Conservation (phyloP, 1,284 basidiomycete species). For the Irpex sp. region DNA sequence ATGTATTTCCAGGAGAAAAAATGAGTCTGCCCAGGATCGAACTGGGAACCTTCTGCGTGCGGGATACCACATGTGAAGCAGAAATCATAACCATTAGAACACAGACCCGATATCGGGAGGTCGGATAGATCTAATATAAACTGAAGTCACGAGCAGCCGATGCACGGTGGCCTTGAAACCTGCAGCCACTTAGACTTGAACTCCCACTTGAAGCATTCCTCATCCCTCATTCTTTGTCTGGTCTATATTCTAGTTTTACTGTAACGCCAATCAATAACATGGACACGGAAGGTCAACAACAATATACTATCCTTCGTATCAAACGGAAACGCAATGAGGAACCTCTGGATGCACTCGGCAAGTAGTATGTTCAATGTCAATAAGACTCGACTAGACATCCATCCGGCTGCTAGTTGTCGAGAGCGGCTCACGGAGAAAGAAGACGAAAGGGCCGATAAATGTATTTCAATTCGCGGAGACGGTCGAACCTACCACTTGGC, state of each 20-base stretch:
- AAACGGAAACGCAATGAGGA: slow-evolving; percentile 78
- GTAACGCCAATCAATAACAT: not conserved
- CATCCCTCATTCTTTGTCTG: no score
- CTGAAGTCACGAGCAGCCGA: no score
- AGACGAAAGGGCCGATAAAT: slow-evolving; percentile 47
- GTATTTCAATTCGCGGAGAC: slow-evolving; percentile 78
- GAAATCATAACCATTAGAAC: slow-evolving; percentile 31
- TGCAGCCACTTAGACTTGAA: no score
- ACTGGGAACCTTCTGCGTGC: slow-evolving; percentile 30
- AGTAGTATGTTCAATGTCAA: slow-evolving; percentile 13
- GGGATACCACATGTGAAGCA: slow-evolving; percentile 23
- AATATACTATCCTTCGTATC: slow-evolving; percentile 65
- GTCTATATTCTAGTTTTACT: no score
- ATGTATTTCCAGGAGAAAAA: slow-evolving; percentile 8
- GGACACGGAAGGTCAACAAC: slow-evolving; percentile 16
- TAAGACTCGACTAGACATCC: not conserved
- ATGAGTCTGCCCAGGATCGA: slow-evolving; percentile 28
- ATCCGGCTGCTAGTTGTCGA: slow-evolving; percentile 51
- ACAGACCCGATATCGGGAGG: slow-evolving; percentile 18
- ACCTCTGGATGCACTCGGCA: slow-evolving; percentile 73
- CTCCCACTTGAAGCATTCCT: no score
- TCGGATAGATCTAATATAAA: not conserved
- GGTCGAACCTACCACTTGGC: slow-evolving; percentile 66
- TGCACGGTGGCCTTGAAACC: no score
- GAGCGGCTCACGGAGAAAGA: slow-evolving; percentile 55